These are phyloP conservation scores for Phyllosticta paracitricarpa DNA, from an alignment of 2,329 filamentous ascomycete species.

Conservation along the genomic window DNA sequence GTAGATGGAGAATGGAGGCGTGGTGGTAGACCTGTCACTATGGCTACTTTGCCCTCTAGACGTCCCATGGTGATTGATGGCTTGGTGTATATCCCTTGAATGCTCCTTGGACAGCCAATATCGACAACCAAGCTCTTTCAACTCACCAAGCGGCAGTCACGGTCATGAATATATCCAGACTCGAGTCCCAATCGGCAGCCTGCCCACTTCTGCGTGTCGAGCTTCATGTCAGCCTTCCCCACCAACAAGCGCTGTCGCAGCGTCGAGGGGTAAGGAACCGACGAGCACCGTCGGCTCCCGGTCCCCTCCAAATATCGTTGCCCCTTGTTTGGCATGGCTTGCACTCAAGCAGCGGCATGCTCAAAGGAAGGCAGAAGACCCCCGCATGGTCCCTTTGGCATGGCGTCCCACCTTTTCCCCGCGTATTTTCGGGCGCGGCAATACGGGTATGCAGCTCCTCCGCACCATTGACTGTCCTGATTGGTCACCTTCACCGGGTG, in stretches of 20 bases:
- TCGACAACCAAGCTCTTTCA: neutral
- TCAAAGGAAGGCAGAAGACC: neutral
- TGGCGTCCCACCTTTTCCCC: neutral
- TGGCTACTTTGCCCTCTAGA: constrained; percentile 45
- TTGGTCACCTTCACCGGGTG: neutral
- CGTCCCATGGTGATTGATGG: constrained; percentile 23
- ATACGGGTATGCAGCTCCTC: neutral
- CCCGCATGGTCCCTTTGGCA: neutral
- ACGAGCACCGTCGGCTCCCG: too few relatives aligned
- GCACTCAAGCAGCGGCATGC: neutral
- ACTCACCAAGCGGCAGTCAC: neutral
- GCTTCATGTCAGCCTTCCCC: neutral
- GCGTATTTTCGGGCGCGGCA: neutral
- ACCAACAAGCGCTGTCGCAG: neutral
- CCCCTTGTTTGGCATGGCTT: neutral
- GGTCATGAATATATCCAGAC: too few relatives aligned
- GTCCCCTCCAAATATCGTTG: neutral
- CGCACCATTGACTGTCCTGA: neutral
- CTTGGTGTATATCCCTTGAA: neutral
- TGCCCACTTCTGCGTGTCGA: neutral
- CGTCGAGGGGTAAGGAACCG: neutral
- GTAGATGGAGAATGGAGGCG: neutral
- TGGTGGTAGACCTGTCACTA: constrained; percentile 39
- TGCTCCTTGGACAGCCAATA: neutral
- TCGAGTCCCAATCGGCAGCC: neutral